phyloP scores from a whole-genome alignment of 768 basidiomycete genomes.

The Xerocomellus intermedius region DNA sequence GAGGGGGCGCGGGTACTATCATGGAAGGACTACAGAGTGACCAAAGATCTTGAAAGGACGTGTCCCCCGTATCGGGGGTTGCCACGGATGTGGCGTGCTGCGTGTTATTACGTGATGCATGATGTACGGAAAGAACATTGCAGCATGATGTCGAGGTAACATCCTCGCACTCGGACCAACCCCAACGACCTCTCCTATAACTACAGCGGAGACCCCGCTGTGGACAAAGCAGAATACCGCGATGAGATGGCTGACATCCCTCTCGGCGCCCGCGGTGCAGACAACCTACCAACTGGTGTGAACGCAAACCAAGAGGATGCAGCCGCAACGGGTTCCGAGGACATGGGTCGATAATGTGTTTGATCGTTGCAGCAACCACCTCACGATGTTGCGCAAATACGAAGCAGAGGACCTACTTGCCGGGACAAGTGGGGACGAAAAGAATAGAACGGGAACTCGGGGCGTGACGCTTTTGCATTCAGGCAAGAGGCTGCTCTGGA shows the following conservation, averaged over 20 bases:
- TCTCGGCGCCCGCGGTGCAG: not conserved
- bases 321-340: not conserved
- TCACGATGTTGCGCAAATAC: conserved; percentile 3
- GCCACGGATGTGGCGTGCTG: too few species aligned
- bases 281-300: not conserved
- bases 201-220: not conserved
- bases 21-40: too few species aligned
- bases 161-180: too few species aligned
- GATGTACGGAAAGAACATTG: too few species aligned
- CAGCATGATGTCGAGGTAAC: too few species aligned
- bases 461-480: conserved; percentile 13
- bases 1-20: too few species aligned
- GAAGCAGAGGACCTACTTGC: conserved; percentile 24
- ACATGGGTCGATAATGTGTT: not conserved
- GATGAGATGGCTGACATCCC: not conserved
- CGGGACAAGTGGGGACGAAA: conserved; percentile 10
- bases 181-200: not conserved
- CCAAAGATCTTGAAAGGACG: too few species aligned
- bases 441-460: conserved; percentile 22
- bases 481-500: conserved; percentile 27
- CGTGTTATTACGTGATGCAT: too few species aligned
- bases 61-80: too few species aligned
- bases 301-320: not conserved
- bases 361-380: not conserved
- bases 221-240: not conserved